Percentiles rank a stretch among this genome's conserved stretches.
These are phyloP conservation scores for Cercis canadensis DNA, from an alignment of 306 rosid species.

Conservation along the genomic window DNA sequence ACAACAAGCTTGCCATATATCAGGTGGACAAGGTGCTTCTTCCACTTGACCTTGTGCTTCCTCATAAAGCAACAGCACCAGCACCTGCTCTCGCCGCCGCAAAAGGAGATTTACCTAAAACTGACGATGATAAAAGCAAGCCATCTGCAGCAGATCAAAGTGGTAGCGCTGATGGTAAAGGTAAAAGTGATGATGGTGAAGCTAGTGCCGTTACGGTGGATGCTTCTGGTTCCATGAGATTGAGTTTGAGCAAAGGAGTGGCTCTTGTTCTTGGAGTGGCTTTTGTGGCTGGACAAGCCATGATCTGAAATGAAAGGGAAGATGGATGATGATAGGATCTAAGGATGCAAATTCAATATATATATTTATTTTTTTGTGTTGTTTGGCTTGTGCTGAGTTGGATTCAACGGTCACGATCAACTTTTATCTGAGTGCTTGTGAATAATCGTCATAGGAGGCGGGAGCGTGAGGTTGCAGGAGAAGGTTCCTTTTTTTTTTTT, in stretches of 20 bases:
- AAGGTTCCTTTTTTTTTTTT: too few species aligned
- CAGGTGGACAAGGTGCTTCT: constrained; percentile 51
- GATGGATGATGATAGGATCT: background rate
- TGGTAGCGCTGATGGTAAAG: background rate
- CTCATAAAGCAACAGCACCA: constrained; percentile 29
- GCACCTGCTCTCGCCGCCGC: constrained; percentile 6
- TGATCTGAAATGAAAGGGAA: background rate
- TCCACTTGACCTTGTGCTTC: constrained; percentile 53
- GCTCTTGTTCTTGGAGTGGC: constrained; percentile 5
- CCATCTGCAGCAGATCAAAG: constrained; percentile 4
- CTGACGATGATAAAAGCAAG: background rate
- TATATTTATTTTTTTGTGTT: constrained; percentile 1
- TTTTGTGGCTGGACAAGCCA: too few species aligned
- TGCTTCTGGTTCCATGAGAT: constrained; percentile 12
- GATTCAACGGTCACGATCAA: constrained; percentile 7
- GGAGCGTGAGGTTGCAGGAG: too few species aligned
- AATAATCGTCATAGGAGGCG: background rate
- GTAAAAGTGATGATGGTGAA: background rate
- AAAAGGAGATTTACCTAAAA: background rate
- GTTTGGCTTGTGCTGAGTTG: too few species aligned
- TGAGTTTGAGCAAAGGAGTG: background rate
- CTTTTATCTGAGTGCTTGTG: constrained; percentile 6
- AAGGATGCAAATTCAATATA: background rate
- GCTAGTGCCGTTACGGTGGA: constrained; percentile 10
- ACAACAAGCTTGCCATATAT: too few species aligned